Evolutionary conservation across 805 yeast genomes (phyloP).

Genomic region (Vanderwaltozyma yarrowii): DNA sequence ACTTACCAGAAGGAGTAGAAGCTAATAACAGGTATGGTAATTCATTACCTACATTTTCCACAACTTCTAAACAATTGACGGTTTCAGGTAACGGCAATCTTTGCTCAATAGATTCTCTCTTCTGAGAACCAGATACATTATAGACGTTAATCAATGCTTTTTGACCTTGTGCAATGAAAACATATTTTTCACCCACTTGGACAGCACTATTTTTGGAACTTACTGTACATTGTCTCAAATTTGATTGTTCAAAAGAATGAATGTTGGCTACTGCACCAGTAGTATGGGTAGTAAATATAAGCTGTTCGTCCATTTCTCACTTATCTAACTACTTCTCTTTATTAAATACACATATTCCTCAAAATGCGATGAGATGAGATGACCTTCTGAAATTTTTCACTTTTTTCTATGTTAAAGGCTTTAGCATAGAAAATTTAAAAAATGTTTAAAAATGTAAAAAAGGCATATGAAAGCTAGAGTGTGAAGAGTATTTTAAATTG

Average conservation of each 20-base stretch:
- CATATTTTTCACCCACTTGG: constrained; percentile 44
- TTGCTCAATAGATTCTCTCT: constrained; percentile 53
- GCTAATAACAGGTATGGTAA: constrained; percentile 64
- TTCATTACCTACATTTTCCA: constrained; percentile 13
- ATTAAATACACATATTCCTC: neutral
- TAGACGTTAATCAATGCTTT: constrained; percentile 73
- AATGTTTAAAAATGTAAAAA: neutral
- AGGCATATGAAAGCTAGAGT: no score
- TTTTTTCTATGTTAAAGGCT: neutral
- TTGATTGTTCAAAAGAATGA: constrained; percentile 24
- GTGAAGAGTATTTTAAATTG: no score
- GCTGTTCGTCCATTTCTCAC: constrained; percentile 16
- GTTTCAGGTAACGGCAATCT: constrained; percentile 78
- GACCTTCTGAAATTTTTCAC: constrained; percentile 6
- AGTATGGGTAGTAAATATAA: constrained; percentile 22
- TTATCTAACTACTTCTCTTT: neutral
- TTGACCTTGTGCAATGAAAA: constrained; percentile 55
- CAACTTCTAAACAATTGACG: constrained; percentile 38
- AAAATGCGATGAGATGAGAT: constrained; percentile 14
- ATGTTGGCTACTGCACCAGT: constrained; percentile 22
- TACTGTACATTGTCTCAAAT: constrained; percentile 32
- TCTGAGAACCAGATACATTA: constrained; percentile 32
- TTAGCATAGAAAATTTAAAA: neutral
- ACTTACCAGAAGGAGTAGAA: constrained; percentile 46
- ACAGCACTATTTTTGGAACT: constrained; percentile 41